Evolutionary conservation across 331 rosid genomes (phyloP), one percentile per base, ranked within the genome.

Genomic region (Malus hybrid): DNA sequence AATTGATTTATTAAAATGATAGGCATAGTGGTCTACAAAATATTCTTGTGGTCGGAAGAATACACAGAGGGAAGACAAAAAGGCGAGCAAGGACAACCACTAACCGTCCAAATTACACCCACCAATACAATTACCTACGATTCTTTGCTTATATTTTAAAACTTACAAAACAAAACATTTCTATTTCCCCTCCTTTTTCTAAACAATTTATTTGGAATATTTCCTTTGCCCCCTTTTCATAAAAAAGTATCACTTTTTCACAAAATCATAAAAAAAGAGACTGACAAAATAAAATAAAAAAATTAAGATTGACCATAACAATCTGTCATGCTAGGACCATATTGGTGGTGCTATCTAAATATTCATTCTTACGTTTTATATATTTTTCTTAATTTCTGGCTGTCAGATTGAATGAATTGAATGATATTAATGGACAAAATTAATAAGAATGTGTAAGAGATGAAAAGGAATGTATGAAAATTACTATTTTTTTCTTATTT

Each of bases 131-230:
- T 3, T 34, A 56, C 57, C 60, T 2, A 16, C 19, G 39, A 34
- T 44, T 42, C 60, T 42, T 24, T 24, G 42, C 12, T 27, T 48
- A 39, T 39, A 39, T 15, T 27, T 24, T 39, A 42, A 42, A 39
- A 39, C 18, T 42, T 5, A 57, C 39, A n/a, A 72, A 13, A 16
- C 10, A 22, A 29, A 15, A 72, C 16, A 19, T 15, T 8, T 29
- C 28, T 73, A 27, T 18, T 22, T 42, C 77, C 32, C 28, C 60
- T 60, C 10, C 36, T 60, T 59, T 59, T 20, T 27, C 57, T 61
- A 34, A 60, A 44, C 28, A 57, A 73, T 60, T 72, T 48, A 64
- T 64, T 64, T 64, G 67, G 67, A 64, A 64, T 64, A 64, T 64
- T 14, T 20, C 4, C 24, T 8, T 64, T 33, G 50, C 0, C 31